These are phyloP conservation scores for Arthrobotrys sinensis DNA, from an alignment of 2,329 filamentous ascomycete species.

Conservation along the genomic window DNA sequence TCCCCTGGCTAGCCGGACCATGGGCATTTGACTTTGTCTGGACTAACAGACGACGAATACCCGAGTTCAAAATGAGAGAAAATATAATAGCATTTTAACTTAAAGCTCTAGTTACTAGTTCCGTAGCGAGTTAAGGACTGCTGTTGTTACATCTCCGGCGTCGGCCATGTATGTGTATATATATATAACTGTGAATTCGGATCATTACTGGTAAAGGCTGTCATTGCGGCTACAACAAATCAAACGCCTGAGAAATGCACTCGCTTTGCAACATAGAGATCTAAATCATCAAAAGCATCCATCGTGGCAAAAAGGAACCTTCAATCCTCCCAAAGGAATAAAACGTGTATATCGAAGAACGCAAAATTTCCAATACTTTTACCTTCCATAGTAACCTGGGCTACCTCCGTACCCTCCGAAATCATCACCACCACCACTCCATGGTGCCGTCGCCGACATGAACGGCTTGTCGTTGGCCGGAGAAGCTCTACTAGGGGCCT, in stretches of 20 bases:
- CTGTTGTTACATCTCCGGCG: too few relatives aligned
- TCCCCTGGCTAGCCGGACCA: too few relatives aligned
- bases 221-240: slow-evolving; percentile 23
- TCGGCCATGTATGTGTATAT: background rate
- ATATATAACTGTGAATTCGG: background rate
- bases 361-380: background rate
- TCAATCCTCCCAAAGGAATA: background rate
- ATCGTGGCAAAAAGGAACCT: slow-evolving; percentile 1
- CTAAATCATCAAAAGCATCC: slow-evolving; percentile 33
- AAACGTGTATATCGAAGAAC: slow-evolving; percentile 14
- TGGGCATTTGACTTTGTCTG: too few relatives aligned
- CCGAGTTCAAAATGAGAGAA: too few relatives aligned
- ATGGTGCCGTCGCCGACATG: slow-evolving; percentile 56
- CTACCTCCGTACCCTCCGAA: slow-evolving; percentile 32
- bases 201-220: slow-evolving; percentile 11
- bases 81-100: too few relatives aligned
- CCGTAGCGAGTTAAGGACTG: too few relatives aligned
- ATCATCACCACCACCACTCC: slow-evolving; percentile 41
- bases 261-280: slow-evolving; percentile 47
- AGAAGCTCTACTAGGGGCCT: background rate
- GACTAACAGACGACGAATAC: too few relatives aligned
- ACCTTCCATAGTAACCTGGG: slow-evolving; percentile 52
- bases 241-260: slow-evolving; percentile 46
- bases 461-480: slow-evolving; percentile 40
- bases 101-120: too few relatives aligned